Evolutionary conservation across 805 yeast genomes (phyloP).

Genomic region (Barnettozyma sp.): DNA sequence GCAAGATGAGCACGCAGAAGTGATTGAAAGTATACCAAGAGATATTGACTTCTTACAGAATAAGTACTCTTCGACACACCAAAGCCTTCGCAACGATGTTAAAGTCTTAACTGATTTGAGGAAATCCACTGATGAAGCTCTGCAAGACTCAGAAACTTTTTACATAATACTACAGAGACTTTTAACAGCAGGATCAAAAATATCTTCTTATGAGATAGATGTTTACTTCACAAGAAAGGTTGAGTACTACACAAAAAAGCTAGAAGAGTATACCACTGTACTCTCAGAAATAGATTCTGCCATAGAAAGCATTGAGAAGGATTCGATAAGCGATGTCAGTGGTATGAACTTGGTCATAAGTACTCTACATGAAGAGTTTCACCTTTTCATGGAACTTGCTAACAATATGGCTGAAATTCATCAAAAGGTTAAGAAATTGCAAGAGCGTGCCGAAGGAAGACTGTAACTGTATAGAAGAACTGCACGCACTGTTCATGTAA

Average conservation of each 20-base stretch:
- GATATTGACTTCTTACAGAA: constrained; percentile 60
- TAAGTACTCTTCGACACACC: constrained; percentile 56
- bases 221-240: constrained; percentile 45
- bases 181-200: constrained; percentile 46
- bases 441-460: constrained; percentile 18
- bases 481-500: neutral
- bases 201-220: constrained; percentile 50
- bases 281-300: constrained; percentile 51
- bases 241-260: constrained; percentile 32
- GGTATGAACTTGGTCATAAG: constrained; percentile 47
- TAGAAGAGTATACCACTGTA: constrained; percentile 43
- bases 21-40: constrained; percentile 65
- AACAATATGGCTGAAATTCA: constrained; percentile 69
- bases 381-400: constrained; percentile 66
- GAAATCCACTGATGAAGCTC: constrained; percentile 33
- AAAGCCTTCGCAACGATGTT: constrained; percentile 47
- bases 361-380: constrained; percentile 62
- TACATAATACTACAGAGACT: constrained; percentile 47
- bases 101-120: constrained; percentile 41
- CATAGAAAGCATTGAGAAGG: constrained; percentile 52
- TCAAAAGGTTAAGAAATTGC: constrained; percentile 35
- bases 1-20: constrained; percentile 51
- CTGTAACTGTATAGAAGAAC: neutral
- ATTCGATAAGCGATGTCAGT: constrained; percentile 35
- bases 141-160: constrained; percentile 44